Evolutionary conservation across 441 rosid species (phyloP).

Genomic region (Capsella rubella): DNA sequence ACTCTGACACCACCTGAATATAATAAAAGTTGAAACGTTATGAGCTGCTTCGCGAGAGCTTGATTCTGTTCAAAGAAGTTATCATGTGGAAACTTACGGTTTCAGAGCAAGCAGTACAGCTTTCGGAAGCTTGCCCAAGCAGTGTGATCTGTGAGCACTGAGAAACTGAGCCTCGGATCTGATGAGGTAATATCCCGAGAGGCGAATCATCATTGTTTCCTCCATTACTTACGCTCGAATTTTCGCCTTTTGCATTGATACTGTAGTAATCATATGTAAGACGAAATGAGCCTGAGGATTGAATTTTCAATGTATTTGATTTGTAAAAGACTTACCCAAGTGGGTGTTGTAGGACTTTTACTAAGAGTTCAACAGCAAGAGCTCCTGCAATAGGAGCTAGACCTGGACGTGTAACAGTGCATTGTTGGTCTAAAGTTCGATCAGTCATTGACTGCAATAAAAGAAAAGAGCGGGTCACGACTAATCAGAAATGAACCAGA

Average conservation of each 20-base stretch:
- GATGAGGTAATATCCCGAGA: conserved; percentile 94
- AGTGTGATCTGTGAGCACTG: conserved; percentile 87
- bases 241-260: conserved; percentile 69
- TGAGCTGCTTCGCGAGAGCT: not conserved
- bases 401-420: conserved; percentile 98
- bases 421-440: conserved; percentile 95
- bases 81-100: conserved; percentile 60
- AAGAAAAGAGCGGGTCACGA: not conserved
- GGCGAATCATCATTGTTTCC: conserved; percentile 61
- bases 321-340: conserved; percentile 58
- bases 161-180: conserved; percentile 85
- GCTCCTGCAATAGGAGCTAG: conserved; percentile 95
- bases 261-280: conserved; percentile 48
- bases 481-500: conserved; percentile 27
- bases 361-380: conserved; percentile 86
- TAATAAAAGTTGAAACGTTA: not conserved
- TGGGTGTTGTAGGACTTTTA: conserved; percentile 85
- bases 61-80: not conserved
- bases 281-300: conserved; percentile 23
- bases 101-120: conserved; percentile 90
- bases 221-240: conserved; percentile 52
- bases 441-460: conserved; percentile 83
- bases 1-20: conserved; percentile 79
- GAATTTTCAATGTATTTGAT: not conserved
- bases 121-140: conserved; percentile 80